phyloP scores from a whole-genome alignment of 2,329 filamentous ascomycete species.

The Phialocephala subalpina region DNA sequence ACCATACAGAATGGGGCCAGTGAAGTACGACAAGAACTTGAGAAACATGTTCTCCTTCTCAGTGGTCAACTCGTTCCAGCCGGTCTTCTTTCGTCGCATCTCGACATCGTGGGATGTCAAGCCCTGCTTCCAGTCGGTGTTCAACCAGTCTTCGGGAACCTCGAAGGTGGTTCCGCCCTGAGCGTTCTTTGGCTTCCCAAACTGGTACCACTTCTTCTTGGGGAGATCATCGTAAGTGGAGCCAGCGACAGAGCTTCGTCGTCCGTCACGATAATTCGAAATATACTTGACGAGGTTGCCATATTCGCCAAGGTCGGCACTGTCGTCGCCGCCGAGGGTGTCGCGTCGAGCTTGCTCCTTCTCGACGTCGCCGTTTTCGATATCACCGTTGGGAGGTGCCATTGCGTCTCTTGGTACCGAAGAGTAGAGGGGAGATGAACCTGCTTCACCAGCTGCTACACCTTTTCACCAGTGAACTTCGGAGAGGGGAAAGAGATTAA shows the following conservation, averaged over 20 bases:
- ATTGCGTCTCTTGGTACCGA: slow-evolving; percentile 28
- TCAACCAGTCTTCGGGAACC: slow-evolving; percentile 71
- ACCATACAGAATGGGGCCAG: slow-evolving; percentile 80
- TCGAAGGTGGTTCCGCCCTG: slow-evolving; percentile 46
- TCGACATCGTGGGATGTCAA: slow-evolving; percentile 67
- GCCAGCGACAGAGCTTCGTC: slow-evolving; percentile 53
- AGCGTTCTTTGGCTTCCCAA: slow-evolving; percentile 57
- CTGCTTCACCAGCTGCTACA: slow-evolving; percentile 9
- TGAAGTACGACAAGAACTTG: slow-evolving; percentile 80
- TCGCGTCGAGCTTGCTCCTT: slow-evolving; percentile 28
- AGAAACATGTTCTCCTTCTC: slow-evolving; percentile 80
- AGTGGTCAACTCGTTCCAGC: slow-evolving; percentile 75
- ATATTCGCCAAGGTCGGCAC: slow-evolving; percentile 62
- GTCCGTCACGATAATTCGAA: slow-evolving; percentile 69
- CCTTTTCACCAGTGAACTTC: slow-evolving; percentile 5
- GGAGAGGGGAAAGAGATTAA: slow-evolving; percentile 19
- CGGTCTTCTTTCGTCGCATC: slow-evolving; percentile 68
- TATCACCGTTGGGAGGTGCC: slow-evolving; percentile 33
- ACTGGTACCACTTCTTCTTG: slow-evolving; percentile 61
- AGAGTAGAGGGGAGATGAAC: slow-evolving; percentile 15
- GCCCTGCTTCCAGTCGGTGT: slow-evolving; percentile 72
- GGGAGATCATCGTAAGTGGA: slow-evolving; percentile 50
- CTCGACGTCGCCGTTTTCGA: slow-evolving; percentile 38
- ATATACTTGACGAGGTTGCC: slow-evolving; percentile 72
- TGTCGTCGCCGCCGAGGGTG: slow-evolving; percentile 24